phyloP scores from a whole-genome alignment of 352 stramenopile species.

The Phytopythium aichiense region DNA sequence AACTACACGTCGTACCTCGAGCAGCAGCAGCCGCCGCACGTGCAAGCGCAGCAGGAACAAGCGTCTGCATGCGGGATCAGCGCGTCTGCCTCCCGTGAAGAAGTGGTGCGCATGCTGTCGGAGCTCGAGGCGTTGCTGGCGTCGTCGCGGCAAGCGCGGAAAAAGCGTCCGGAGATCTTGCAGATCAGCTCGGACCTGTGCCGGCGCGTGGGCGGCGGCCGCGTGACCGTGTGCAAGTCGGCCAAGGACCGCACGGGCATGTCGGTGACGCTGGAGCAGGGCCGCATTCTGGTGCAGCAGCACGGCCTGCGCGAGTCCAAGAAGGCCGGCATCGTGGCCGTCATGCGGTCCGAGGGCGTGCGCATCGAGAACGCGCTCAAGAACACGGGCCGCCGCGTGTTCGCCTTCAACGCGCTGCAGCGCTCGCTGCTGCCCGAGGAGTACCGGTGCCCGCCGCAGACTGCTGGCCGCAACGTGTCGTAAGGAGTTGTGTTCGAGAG shows the following conservation, averaged over 20 bases:
- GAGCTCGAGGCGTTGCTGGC: conserved; percentile 75
- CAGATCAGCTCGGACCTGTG: conserved; percentile 81
- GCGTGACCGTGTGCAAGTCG: conserved; percentile 95
- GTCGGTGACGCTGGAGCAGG: conserved; percentile 95
- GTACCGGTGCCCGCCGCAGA: conserved; percentile 80
- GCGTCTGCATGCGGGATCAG: not conserved
- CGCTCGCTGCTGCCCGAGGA: conserved; percentile 77
- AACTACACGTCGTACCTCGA: conserved; percentile 56
- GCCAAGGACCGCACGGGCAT: conserved; percentile 98
- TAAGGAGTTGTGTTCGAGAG: not conserved
- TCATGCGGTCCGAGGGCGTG: conserved; percentile 82
- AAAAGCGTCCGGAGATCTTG: conserved; percentile 85
- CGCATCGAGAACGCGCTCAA: conserved; percentile 85
- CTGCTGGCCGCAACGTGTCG: conserved; percentile 73
- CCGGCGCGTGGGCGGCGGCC: conserved; percentile 79
- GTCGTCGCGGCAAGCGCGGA: conserved; percentile 59
- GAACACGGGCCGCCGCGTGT: conserved; percentile 77
- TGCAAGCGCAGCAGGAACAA: conserved; percentile 19
- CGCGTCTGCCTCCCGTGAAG: conserved; percentile 29
- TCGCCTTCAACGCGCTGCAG: conserved; percentile 85
- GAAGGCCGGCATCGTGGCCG: conserved; percentile 71
- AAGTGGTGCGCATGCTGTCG: conserved; percentile 46
- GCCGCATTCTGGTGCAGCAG: conserved; percentile 78
- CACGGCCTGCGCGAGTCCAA: conserved; percentile 67
- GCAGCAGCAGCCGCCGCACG: conserved; percentile 21